Conservation (phyloP, 1,139 yeast species). For the Ashbya aceris region DNA sequence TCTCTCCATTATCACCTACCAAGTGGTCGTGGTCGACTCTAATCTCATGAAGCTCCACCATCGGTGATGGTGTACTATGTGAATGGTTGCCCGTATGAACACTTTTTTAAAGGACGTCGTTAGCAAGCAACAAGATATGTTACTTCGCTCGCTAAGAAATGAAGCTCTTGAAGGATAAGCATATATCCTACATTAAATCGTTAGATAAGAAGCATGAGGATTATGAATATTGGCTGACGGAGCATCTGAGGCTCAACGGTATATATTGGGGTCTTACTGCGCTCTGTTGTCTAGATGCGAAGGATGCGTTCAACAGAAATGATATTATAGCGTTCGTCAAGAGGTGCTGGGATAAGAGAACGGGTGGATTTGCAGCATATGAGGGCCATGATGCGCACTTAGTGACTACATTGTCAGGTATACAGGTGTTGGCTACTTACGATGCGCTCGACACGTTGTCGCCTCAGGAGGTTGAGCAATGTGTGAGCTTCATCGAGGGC, state of each 20-base stretch:
- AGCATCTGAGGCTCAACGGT: conserved; percentile 84
- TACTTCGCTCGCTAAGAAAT: not conserved
- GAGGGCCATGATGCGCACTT: conserved; percentile 87
- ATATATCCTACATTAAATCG: conserved; percentile 42
- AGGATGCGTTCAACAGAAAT: conserved; percentile 46
- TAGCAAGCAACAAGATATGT: not conserved
- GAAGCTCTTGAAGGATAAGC: conserved; percentile 34
- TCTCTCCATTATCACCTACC: conserved; percentile 14
- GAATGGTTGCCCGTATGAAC: not conserved
- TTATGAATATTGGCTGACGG: conserved; percentile 81
- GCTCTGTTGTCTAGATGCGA: conserved; percentile 48
- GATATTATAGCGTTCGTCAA: conserved; percentile 61
- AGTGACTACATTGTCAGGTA: conserved; percentile 76
- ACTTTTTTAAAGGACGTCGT: conserved; percentile 1
- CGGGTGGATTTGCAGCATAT: conserved; percentile 86
- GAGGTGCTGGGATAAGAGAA: conserved; percentile 49
- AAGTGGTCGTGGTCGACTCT: conserved; percentile 14
- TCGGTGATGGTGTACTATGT: not conserved
- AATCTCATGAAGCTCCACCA: conserved; percentile 10
- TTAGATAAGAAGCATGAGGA: conserved; percentile 44
- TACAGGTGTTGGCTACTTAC: conserved; percentile 67
- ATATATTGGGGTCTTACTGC: conserved; percentile 93
- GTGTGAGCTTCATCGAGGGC: conserved; percentile 41
- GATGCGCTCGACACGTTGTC: conserved; percentile 41
- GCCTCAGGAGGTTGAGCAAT: conserved; percentile 27